Conservation (phyloP, 495 filamentous ascomycete genomes). For the Aspergillus affinis region DNA sequence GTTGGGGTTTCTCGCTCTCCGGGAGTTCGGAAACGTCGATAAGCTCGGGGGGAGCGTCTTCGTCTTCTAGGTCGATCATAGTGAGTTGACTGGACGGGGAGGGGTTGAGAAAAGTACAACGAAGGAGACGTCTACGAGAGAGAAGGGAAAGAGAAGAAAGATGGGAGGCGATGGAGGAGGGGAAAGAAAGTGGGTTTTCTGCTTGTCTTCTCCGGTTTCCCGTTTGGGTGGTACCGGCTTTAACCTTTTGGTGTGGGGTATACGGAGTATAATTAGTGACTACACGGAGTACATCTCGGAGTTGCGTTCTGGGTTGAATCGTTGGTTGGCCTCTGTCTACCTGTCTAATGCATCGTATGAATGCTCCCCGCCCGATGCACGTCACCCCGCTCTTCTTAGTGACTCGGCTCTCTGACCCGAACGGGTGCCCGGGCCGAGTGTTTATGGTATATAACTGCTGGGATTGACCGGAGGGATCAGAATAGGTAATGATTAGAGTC, state of each 20-base stretch:
- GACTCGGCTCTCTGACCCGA: neutral
- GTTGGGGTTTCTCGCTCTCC: slow-evolving; percentile 19
- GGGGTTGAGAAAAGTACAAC: neutral
- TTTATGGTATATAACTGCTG: neutral
- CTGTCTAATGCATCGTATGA: neutral
- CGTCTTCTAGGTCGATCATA: slow-evolving; percentile 58
- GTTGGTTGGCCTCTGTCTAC: neutral
- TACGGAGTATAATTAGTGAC: neutral
- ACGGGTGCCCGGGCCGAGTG: neutral
- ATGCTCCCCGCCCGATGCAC: neutral
- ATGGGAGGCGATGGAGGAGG: neutral
- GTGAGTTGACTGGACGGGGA: neutral
- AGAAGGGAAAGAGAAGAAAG: neutral
- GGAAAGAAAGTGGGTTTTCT: neutral
- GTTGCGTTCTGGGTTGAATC: no score
- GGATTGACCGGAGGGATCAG: neutral
- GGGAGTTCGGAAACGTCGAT: slow-evolving; percentile 52
- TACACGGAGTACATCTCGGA: no score
- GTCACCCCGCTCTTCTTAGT: neutral
- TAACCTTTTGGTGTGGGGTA: neutral
- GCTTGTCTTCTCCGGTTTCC: neutral
- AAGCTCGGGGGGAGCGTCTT: slow-evolving; percentile 72
- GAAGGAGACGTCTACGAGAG: neutral
- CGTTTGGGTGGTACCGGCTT: neutral
- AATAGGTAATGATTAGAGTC: no score